Evolutionary conservation across 176 grass and related monocot species (phyloP), one percentile per base, ranked within the genome.

Genomic region (Hsuehochloa calcarea): DNA sequence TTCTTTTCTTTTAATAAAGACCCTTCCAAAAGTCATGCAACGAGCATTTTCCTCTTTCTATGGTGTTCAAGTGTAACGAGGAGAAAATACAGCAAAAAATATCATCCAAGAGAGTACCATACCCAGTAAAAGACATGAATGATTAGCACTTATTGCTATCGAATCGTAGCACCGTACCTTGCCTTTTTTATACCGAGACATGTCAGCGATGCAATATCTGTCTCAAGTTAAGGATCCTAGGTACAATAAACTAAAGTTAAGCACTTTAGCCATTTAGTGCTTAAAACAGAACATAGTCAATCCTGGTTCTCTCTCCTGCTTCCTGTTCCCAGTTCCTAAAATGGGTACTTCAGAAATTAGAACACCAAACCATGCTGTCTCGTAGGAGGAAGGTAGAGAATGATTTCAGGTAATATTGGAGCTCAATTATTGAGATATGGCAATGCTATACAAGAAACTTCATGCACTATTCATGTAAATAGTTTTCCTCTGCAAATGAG

Each of bases 131-230:
- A 63, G 31, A 80, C 22, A 86, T 2, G 3, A 20, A 26, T 64
- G 31, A 52, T 47, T 55, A 73, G n/a, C 45, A 55, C 11, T 12
- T 84, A 72, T 55, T 63, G 67, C 75, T 70, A 72, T 29, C 70
- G 4, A 71, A 59, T 65, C 3, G 52, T 35, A 71, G 56, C 13
- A 79, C 14, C 20, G 23, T 87, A 97, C 96, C 93, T 98, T 93
- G 62, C 93, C 89, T 70, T 81, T 92, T 89, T 90, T 98, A 66
- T 90, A 98, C 50, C 82, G 89, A 37, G 93, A 93, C 96, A 98
- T 95, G 65, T 95, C 96, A 89, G 93, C 89, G 62, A 95, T 98
- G 80, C 96, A 98, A 89, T 98, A 95, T 87, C 96, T 98, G 60
- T 41, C 27, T 90, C 22, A 62, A 77, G 85, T 95, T 84, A 98